Conservation (phyloP, 2,329 filamentous ascomycete genomes). For the Hymenoscyphus salicellus region DNA sequence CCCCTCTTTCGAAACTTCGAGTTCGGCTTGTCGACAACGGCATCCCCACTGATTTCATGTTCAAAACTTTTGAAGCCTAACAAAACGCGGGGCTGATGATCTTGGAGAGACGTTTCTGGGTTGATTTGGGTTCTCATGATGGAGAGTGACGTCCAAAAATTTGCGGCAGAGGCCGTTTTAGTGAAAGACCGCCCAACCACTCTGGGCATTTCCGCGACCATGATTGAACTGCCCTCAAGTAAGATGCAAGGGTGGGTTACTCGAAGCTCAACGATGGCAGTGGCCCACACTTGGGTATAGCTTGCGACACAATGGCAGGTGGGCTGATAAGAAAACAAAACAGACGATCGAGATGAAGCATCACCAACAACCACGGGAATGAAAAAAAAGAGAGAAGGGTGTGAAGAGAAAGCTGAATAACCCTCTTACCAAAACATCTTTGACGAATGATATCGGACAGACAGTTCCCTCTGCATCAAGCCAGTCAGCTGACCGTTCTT, state of each 20-base stretch:
- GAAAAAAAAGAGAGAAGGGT: background rate
- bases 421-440: slow-evolving; percentile 71
- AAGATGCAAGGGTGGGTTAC: background rate
- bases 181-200: background rate
- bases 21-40: slow-evolving; percentile 1
- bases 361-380: background rate
- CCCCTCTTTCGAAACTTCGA: slow-evolving; percentile 7
- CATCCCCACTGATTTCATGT: background rate
- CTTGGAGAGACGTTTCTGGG: background rate
- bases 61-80: background rate
- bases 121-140: background rate
- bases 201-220: background rate
- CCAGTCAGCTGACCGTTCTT: slow-evolving; percentile 15
- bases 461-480: slow-evolving; percentile 69
- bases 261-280: background rate
- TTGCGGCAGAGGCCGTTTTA: background rate
- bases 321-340: background rate
- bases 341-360: background rate
- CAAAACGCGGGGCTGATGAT: background rate
- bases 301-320: background rate
- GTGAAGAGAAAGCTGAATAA: slow-evolving; percentile 11
- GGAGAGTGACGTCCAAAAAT: background rate
- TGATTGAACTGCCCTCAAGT: background rate
- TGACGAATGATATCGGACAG: slow-evolving; percentile 80
- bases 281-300: background rate